phyloP scores from a whole-genome alignment of 148 eudicot genomes.

The Pouteria glomerata region DNA sequence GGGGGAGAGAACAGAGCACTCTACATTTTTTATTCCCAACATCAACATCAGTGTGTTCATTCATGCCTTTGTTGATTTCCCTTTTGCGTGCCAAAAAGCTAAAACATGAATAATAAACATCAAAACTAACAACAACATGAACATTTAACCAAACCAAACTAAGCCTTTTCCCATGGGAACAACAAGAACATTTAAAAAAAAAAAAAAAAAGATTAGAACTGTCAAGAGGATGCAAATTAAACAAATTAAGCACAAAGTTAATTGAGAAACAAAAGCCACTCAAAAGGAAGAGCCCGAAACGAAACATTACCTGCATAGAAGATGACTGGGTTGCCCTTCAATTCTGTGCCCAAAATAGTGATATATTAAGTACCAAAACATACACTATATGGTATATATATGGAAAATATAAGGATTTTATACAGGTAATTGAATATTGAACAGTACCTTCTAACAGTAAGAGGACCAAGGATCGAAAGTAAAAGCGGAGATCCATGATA shows the following conservation, averaged over 20 bases:
- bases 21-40: too few relatives aligned
- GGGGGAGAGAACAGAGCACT: too few relatives aligned
- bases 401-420: neutral
- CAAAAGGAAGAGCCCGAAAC: neutral
- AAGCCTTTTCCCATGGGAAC: too few relatives aligned
- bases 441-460: constrained; percentile 59
- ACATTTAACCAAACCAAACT: too few relatives aligned
- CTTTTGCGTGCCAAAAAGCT: neutral
- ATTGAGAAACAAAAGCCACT: too few relatives aligned
- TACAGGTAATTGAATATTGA: neutral
- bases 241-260: too few relatives aligned
- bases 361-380: neutral
- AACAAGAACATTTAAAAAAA: too few relatives aligned
- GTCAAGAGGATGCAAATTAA: too few relatives aligned
- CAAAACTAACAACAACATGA: neutral
- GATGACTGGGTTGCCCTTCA: constrained; percentile 47
- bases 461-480: constrained; percentile 78
- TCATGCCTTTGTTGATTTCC: neutral
- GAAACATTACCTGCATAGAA: constrained; percentile 70
- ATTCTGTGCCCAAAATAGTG: constrained; percentile 33
- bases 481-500: constrained; percentile 95
- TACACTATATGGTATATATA: neutral
- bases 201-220: too few relatives aligned
- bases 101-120: neutral
- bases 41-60: neutral